phyloP scores from a whole-genome alignment of 1,139 yeast genomes.

The Blastobotrys malaysiensis region DNA sequence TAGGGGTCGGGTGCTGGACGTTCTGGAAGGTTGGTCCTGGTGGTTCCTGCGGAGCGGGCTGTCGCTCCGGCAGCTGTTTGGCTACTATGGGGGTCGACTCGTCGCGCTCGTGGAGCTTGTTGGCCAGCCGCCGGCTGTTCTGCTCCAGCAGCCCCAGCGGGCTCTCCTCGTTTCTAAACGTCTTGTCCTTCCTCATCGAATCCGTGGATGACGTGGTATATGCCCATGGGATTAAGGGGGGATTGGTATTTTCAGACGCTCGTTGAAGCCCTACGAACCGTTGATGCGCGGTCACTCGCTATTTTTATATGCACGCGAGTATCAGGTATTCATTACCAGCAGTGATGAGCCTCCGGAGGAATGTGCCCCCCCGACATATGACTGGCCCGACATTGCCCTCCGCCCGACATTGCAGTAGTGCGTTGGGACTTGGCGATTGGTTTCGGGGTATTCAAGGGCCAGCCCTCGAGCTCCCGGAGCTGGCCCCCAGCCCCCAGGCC shows the following conservation, averaged over 20 bases:
- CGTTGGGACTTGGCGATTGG: too few relatives aligned
- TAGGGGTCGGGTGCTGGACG: slow-evolving; percentile 4
- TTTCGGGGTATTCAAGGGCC: too few relatives aligned
- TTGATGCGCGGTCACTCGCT: background rate
- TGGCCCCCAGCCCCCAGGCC: too few relatives aligned
- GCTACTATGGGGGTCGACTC: background rate
- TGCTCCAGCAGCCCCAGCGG: slow-evolving; percentile 30
- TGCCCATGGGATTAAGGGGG: background rate
- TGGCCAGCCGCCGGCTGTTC: slow-evolving; percentile 27
- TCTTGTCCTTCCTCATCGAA: slow-evolving; percentile 6
- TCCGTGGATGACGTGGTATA: too few relatives aligned
- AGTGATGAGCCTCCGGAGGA: background rate
- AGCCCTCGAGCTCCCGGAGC: too few relatives aligned
- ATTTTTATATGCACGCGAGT: background rate
- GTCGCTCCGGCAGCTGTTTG: background rate
- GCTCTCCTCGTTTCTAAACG: slow-evolving; percentile 23
- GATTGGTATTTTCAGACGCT: background rate
- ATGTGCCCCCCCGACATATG: too few relatives aligned
- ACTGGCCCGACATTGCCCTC: too few relatives aligned
- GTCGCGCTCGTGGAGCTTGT: slow-evolving; percentile 14
- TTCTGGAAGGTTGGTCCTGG: background rate
- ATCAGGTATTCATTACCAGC: background rate
- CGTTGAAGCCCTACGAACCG: background rate
- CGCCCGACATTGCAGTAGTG: too few relatives aligned
- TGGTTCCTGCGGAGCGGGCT: background rate